Evolutionary conservation across 768 basidiomycete species (phyloP).

Genomic region (Boletus rubropictus): DNA sequence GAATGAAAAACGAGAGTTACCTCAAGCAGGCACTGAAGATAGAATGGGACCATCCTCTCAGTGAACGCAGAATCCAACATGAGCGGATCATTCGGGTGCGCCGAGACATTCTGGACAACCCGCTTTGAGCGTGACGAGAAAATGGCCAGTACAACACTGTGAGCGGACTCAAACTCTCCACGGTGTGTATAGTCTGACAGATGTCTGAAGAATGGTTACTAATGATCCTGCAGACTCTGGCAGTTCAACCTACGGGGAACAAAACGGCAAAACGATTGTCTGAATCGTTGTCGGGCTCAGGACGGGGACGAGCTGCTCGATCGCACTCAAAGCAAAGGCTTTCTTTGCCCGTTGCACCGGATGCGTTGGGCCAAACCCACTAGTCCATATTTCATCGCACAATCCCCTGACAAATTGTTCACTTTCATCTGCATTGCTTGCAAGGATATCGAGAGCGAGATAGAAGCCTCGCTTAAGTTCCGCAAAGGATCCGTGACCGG

Average conservation of each 20-base stretch:
- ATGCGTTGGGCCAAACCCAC: conserved; percentile 20
- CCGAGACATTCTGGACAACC: conserved; percentile 7
- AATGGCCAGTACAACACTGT: conserved; percentile 75
- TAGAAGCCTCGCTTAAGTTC: conserved; percentile 75
- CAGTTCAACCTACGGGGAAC: conserved; percentile 52
- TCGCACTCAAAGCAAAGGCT: conserved; percentile 65
- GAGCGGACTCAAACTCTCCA: conserved; percentile 82
- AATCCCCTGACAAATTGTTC: conserved; percentile 37
- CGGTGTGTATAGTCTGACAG: conserved; percentile 53
- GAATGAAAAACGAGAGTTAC: conserved; percentile 35
- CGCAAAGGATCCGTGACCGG: conserved; percentile 48
- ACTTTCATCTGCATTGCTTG: conserved; percentile 34
- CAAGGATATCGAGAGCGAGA: conserved; percentile 68
- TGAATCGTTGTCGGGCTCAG: conserved; percentile 50
- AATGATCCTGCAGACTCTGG: neutral
- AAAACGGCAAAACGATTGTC: conserved; percentile 52
- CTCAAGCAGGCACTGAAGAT: conserved; percentile 63
- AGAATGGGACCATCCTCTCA: conserved; percentile 65
- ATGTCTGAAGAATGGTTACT: conserved; percentile 39
- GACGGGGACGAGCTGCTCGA: conserved; percentile 71
- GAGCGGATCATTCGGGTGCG: conserved; percentile 7
- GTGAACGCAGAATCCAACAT: conserved; percentile 36
- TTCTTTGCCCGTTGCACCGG: conserved; percentile 32
- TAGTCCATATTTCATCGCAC: conserved; percentile 27
- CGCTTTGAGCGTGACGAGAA: conserved; percentile 56